Evolutionary conservation across 2,329 filamentous ascomycete genomes (phyloP).

Genomic region (Cryphonectria nitschkei): DNA sequence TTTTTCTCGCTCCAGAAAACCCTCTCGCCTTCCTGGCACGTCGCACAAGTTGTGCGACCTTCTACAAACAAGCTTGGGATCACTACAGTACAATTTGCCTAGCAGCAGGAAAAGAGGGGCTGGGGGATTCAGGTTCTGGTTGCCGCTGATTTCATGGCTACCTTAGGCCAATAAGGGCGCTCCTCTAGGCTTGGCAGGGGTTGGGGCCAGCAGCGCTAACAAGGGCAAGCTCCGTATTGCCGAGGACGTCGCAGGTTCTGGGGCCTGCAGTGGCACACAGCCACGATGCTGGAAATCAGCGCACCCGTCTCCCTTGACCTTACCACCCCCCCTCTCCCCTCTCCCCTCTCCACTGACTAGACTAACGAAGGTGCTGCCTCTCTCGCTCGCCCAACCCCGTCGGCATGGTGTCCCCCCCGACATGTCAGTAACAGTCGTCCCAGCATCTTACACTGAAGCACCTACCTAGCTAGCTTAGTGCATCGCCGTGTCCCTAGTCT

Average conservation of each 20-base stretch:
- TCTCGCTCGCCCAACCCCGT: neutral
- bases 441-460: neutral
- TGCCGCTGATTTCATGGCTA: conserved; percentile 3
- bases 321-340: neutral
- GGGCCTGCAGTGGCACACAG: conserved; percentile 8
- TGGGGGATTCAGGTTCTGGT: neutral
- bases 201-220: conserved; percentile 9
- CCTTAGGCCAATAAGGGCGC: conserved; percentile 10
- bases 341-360: neutral
- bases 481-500: neutral
- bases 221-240: conserved; percentile 5
- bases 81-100: neutral
- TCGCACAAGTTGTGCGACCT: conserved; percentile 4
- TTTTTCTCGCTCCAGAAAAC: neutral
- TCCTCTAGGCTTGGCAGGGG: neutral
- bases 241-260: conserved; percentile 9
- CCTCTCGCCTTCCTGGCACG: neutral
- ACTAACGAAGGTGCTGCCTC: neutral
- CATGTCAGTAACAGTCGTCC: neutral
- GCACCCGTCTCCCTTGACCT: neutral
- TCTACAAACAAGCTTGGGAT: neutral
- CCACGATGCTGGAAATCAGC: neutral
- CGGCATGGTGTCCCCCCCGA: neutral
- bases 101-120: conserved; percentile 11
- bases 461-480: neutral